phyloP scores from a whole-genome alignment of 441 rosid genomes.

The Hura crepitans region DNA sequence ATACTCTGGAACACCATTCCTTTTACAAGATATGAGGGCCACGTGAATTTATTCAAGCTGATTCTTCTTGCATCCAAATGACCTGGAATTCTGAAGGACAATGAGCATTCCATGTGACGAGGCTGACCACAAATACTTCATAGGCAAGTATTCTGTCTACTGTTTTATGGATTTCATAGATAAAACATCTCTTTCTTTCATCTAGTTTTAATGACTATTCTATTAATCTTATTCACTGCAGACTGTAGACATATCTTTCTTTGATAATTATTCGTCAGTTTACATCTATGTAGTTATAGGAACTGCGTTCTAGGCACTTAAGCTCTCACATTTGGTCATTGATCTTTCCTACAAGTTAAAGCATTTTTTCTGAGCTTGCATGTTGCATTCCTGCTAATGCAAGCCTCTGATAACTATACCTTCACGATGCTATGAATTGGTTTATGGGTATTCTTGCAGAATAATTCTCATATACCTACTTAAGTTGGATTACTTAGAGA shows the following conservation, averaged over 20 bases:
- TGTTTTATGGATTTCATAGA: constrained; percentile 35
- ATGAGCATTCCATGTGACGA: constrained; percentile 32
- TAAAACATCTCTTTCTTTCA: constrained; percentile 20
- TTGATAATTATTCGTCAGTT: constrained; percentile 9
- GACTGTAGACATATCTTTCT: constrained; percentile 21
- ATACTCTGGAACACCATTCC: constrained; percentile 21
- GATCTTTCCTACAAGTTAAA: constrained; percentile 1
- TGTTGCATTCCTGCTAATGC: not conserved
- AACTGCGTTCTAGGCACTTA: not conserved
- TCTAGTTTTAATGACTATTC: constrained; percentile 11
- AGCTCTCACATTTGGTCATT: constrained; percentile 8
- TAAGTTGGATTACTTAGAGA: not conserved
- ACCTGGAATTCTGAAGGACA: constrained; percentile 28
- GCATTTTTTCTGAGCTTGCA: constrained; percentile 2
- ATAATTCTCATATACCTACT: constrained; percentile 4
- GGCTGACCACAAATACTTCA: constrained; percentile 30
- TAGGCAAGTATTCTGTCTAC: constrained; percentile 60
- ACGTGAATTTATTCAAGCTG: constrained; percentile 24
- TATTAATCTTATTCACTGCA: constrained; percentile 14
- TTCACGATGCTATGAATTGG: constrained; percentile 11
- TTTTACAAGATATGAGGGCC: constrained; percentile 19
- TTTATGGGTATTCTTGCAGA: constrained; percentile 9
- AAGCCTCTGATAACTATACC: constrained; percentile 3
- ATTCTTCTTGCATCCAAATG: constrained; percentile 29
- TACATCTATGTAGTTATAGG: constrained; percentile 4